phyloP scores from a whole-genome alignment of 2,329 filamentous ascomycete species.

The Capronia americana region DNA sequence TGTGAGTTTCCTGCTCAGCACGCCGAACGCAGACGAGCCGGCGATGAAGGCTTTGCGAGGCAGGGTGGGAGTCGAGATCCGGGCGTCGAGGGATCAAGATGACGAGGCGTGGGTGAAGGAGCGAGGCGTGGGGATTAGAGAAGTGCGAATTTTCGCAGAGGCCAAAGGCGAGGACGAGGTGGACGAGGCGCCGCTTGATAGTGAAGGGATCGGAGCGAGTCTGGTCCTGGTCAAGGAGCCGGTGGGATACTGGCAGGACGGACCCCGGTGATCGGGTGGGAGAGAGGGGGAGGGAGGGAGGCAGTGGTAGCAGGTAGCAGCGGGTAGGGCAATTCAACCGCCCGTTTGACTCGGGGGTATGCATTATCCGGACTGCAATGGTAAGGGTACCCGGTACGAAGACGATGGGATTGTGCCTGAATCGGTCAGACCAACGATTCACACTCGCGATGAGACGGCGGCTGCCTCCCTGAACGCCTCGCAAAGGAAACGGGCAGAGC shows the following conservation, averaged over 20 bases:
- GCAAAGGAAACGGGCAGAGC: too few species aligned
- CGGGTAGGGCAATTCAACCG: neutral
- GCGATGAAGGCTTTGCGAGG: constrained; percentile 23
- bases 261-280: neutral
- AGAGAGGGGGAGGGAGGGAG: neutral
- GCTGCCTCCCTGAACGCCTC: too few species aligned
- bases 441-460: too few species aligned
- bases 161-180: constrained; percentile 22
- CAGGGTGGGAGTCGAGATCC: constrained; percentile 30
- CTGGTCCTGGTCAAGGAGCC: constrained; percentile 28
- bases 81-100: constrained; percentile 23
- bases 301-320: neutral
- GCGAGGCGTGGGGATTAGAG: constrained; percentile 34
- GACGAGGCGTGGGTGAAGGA: constrained; percentile 34
- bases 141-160: constrained; percentile 29
- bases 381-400: neutral
- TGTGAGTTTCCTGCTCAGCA: constrained; percentile 29
- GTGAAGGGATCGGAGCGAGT: constrained; percentile 33
- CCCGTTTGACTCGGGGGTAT: neutral
- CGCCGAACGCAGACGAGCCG: constrained; percentile 21
- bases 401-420: neutral
- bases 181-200: constrained; percentile 29
- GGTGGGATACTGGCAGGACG: constrained; percentile 10
- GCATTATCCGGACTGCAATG: neutral
- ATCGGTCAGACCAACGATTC: too few species aligned